A percentile compares a stretch with the other conserved stretches of the same genome.
phyloP scores from a whole-genome alignment of 2,329 filamentous ascomycete species.

The Fusarium chlamydosporum region DNA sequence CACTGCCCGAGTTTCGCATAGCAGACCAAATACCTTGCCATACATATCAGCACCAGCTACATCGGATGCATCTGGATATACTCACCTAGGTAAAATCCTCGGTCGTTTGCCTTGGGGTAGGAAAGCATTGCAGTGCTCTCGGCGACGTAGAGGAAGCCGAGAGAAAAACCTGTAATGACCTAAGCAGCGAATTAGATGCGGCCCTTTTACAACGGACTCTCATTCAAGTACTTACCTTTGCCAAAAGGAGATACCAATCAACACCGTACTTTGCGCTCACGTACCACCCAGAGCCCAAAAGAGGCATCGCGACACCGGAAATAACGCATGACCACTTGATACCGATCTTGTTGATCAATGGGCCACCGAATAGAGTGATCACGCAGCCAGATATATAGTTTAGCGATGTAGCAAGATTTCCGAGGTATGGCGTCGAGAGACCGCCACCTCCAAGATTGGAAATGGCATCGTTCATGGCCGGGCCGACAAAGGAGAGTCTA shows the following conservation, averaged over 20 bases:
- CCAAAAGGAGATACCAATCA: slow-evolving; percentile 7
- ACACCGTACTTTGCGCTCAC: slow-evolving; percentile 11
- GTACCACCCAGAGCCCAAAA: slow-evolving; percentile 8
- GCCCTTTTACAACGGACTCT: accelerated
- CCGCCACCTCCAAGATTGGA: slow-evolving; percentile 10
- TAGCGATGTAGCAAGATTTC: not conserved
- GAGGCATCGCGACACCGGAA: slow-evolving; percentile 12
- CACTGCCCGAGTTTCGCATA: slow-evolving; percentile 5
- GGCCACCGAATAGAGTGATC: slow-evolving; percentile 2
- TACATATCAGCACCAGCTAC: accelerated
- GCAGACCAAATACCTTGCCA: slow-evolving; percentile 1
- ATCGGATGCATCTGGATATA: accelerated
- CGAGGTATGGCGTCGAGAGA: not conserved
- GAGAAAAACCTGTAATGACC: not conserved
- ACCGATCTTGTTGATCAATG: slow-evolving; percentile 1
- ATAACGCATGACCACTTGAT: slow-evolving; percentile 19
- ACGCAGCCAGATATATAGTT: slow-evolving; percentile 3
- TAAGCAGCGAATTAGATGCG: not conserved
- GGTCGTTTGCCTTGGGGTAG: slow-evolving; percentile 3
- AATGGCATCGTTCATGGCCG: slow-evolving; percentile 8
- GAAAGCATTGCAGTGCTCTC: slow-evolving; percentile 9
- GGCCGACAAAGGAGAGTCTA: not conserved
- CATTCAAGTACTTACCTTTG: not conserved
- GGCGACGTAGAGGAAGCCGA: not conserved
- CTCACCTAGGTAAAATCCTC: slow-evolving; percentile 8